Conservation (phyloP, 257 asterid species). For the Solanum etuberosum region DNA sequence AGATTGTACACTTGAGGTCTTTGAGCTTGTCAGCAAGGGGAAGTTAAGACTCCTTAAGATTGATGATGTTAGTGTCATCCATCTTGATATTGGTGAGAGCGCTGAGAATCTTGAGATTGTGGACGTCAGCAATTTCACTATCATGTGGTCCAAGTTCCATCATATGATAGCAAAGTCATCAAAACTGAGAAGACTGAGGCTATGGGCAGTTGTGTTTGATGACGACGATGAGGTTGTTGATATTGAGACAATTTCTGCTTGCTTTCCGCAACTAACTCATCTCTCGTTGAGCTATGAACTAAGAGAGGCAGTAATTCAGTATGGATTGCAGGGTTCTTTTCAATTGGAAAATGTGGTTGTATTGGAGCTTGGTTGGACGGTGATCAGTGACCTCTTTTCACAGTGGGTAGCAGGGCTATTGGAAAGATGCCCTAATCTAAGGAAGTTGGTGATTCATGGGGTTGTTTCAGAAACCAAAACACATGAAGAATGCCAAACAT, state of each 20-base stretch:
- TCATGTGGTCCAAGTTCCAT: slow-evolving; percentile 87
- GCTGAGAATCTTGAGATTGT: slow-evolving; percentile 75
- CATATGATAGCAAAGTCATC: slow-evolving; percentile 82
- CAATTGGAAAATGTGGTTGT: slow-evolving; percentile 60
- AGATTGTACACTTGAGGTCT: slow-evolving; percentile 77
- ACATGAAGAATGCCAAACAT: slow-evolving; percentile 66
- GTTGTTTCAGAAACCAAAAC: slow-evolving; percentile 84
- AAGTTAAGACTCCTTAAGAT: slow-evolving; percentile 57
- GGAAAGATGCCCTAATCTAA: slow-evolving; percentile 62
- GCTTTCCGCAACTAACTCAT: slow-evolving; percentile 65
- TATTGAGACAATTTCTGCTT: slow-evolving; percentile 66
- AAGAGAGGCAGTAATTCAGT: slow-evolving; percentile 54
- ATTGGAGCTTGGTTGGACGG: slow-evolving; percentile 91
- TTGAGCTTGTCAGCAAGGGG: slow-evolving; percentile 82
- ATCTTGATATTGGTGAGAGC: slow-evolving; percentile 81
- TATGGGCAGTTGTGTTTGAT: slow-evolving; percentile 90
- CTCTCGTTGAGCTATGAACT: slow-evolving; percentile 71
- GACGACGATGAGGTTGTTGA: slow-evolving; percentile 87
- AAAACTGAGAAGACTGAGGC: slow-evolving; percentile 58
- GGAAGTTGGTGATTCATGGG: slow-evolving; percentile 71
- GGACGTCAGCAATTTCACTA: slow-evolving; percentile 85
- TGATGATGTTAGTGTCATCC: slow-evolving; percentile 90
- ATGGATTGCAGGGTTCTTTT: slow-evolving; percentile 68
- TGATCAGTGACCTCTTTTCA: slow-evolving; percentile 59
- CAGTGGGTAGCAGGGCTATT: slow-evolving; percentile 70